Percentiles rank a stretch among this genome's conserved stretches.
Conservation (phyloP, 805 yeast species). For the Candida anglica region DNA sequence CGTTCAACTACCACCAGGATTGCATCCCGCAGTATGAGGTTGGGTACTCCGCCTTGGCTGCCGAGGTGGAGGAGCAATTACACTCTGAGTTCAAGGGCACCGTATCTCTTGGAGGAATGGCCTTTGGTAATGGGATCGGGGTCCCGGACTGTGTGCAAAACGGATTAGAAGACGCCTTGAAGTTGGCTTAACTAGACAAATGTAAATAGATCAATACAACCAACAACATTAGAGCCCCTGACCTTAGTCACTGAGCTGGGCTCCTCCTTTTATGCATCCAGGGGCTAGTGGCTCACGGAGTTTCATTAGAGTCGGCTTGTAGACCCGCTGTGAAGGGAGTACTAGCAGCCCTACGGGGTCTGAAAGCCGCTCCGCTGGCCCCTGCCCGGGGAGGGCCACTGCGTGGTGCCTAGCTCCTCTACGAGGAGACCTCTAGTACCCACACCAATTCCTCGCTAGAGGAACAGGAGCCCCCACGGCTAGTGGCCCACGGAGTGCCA, state of each 20-base stretch:
- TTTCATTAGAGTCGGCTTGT: too few species aligned
- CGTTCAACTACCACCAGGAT: conserved; percentile 31
- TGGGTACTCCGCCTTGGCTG: conserved; percentile 53
- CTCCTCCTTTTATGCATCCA: conserved; percentile 4
- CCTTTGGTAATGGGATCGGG: conserved; percentile 73
- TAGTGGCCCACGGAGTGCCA: too few species aligned
- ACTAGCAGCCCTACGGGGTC: too few species aligned
- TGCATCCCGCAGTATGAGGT: conserved; percentile 81
- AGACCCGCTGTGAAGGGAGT: too few species aligned
- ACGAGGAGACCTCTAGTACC: too few species aligned
- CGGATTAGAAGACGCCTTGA: conserved; percentile 53
- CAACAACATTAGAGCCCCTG: too few species aligned
- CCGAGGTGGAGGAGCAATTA: conserved; percentile 28
- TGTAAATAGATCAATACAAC: neutral
- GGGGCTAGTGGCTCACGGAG: too few species aligned
- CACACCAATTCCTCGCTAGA: too few species aligned
- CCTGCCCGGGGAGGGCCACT: too few species aligned
- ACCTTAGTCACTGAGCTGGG: neutral
- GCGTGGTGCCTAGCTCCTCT: too few species aligned
- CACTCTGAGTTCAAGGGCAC: conserved; percentile 31
- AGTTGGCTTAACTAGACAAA: conserved; percentile 4
- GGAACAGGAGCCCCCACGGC: too few species aligned
- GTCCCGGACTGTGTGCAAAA: conserved; percentile 82
- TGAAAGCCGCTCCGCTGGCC: too few species aligned
- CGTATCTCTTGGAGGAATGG: conserved; percentile 73